phyloP scores from a whole-genome alignment of 164 flowering plant species.

The Tinospora cordifolia region DNA sequence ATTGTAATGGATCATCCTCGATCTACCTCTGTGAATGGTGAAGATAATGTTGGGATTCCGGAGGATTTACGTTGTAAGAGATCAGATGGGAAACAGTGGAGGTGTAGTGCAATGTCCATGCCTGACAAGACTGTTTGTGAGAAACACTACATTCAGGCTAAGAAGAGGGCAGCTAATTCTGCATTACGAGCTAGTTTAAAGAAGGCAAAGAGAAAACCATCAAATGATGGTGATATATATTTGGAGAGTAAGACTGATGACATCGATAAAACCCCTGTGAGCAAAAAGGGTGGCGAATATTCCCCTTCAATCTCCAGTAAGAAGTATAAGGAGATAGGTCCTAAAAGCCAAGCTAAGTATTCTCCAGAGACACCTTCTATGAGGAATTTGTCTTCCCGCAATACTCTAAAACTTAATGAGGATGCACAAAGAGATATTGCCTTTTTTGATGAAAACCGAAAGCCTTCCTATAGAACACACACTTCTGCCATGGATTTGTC shows the following conservation, averaged over 20 bases:
- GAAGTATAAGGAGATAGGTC: constrained; percentile 42
- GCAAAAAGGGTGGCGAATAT: constrained; percentile 31
- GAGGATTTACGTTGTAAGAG: constrained; percentile 95
- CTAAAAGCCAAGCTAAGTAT: constrained; percentile 34
- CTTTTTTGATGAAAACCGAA: constrained; percentile 46
- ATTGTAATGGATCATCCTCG: constrained; percentile 50
- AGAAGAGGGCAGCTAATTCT: constrained; percentile 94
- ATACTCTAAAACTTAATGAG: constrained; percentile 31
- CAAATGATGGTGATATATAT: constrained; percentile 50
- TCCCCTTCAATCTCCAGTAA: constrained; percentile 29
- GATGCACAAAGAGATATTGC: constrained; percentile 35
- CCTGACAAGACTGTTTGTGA: constrained; percentile 96
- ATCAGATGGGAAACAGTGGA: constrained; percentile 97
- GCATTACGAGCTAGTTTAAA: constrained; percentile 72
- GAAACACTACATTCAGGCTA: constrained; percentile 92
- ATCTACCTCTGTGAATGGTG: constrained; percentile 43
- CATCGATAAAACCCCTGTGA: constrained; percentile 39
- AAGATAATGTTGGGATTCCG: constrained; percentile 74
- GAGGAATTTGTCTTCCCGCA: constrained; percentile 36
- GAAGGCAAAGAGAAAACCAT: constrained; percentile 62
- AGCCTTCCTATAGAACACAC: constrained; percentile 35
- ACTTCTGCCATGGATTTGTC: constrained; percentile 42
- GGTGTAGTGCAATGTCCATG: constrained; percentile 96
- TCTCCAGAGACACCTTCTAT: constrained; percentile 48
- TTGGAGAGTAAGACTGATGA: constrained; percentile 71